A percentile compares a stretch with the other conserved stretches of the same genome.
phyloP scores from a whole-genome alignment of 192 early-diverging fungal species.

The Backusella luteola region DNA sequence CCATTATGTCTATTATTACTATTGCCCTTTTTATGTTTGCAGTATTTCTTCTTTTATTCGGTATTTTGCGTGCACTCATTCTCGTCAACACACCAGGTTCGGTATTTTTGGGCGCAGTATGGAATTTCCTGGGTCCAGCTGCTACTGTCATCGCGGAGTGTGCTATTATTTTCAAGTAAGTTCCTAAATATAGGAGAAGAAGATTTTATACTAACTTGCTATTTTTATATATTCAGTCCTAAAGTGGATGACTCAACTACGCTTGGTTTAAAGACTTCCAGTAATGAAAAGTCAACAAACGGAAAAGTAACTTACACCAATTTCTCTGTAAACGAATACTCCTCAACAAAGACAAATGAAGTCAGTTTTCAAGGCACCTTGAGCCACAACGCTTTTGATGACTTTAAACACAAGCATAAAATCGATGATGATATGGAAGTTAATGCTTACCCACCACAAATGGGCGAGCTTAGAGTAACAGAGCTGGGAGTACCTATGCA shows the following conservation, averaged over 20 bases:
- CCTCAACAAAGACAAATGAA: neutral
- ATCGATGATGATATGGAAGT: neutral
- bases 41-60: slow-evolving; percentile 26
- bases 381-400: slow-evolving; percentile 16
- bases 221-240: slow-evolving; percentile 10
- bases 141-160: slow-evolving; percentile 16
- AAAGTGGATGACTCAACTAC: neutral
- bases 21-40: slow-evolving; percentile 23
- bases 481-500: neutral
- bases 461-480: neutral
- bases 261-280: slow-evolving; percentile 13
- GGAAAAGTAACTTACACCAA: neutral
- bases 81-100: slow-evolving; percentile 14
- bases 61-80: slow-evolving; percentile 19
- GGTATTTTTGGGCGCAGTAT: slow-evolving; percentile 21
- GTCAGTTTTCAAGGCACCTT: slow-evolving; percentile 14
- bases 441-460: neutral
- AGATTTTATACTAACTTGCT: neutral
- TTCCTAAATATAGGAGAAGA: neutral
- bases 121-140: slow-evolving; percentile 22
- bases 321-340: neutral
- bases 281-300: slow-evolving; percentile 6
- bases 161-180: slow-evolving; percentile 29
- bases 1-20: slow-evolving; percentile 15
- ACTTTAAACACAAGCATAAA: slow-evolving; percentile 11